Base-by-base conservation (phyloP, 768 basidiomycete genomes). In the Rhizopogon sp. region DNA sequence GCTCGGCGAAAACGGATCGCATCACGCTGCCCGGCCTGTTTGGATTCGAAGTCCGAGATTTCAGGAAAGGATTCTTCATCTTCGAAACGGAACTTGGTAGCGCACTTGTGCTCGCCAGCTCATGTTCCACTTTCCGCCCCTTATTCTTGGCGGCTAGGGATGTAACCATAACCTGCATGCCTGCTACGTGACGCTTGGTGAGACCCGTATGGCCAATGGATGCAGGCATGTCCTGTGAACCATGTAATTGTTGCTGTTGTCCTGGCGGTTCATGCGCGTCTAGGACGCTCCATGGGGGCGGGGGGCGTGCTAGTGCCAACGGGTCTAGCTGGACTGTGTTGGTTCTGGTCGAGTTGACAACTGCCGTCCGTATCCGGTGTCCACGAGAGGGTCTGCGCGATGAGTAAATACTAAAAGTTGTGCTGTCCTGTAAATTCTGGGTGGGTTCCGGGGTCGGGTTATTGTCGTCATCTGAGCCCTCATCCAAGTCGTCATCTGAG, bases 261-360 rank as follows among this genome's bases (percentile, higher is more conserved):
- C 33, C 28, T 25, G 44, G 22, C 41, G 28, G 31, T 29, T 14
- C 33, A 29, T 13, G 17, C 29, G 41, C 2, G 16, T 59, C 58
- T 11, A 60, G 40, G 16, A 22, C 31, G 6, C 52, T 62, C 70
- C 70, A 69, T 4, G 64, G 57, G 20, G 66, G 68, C 3, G 68
- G 68, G 5, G 51, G 35, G 43, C 68, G 64, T 50, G 61, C 59
- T 40, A 70, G 28, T 44, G 68, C 70, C 42, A 70, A 29, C 28
- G 62, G 59, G 43, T 71, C 64, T 44, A 50, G 33, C 46, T 50
- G 54, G 3, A 40, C 33, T 33, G 52, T 25, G 25, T 25, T 25
- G 25, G 25, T 25, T 25, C 3, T 50, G 39, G 59, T 20, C 37
- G 47, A 50, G 31, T 11, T 17, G 11, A 17, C 45, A 31, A 33